These are phyloP conservation scores for Trichoderma orchidacearum DNA, from an alignment of 495 filamentous ascomycete species.

Conservation along the genomic window DNA sequence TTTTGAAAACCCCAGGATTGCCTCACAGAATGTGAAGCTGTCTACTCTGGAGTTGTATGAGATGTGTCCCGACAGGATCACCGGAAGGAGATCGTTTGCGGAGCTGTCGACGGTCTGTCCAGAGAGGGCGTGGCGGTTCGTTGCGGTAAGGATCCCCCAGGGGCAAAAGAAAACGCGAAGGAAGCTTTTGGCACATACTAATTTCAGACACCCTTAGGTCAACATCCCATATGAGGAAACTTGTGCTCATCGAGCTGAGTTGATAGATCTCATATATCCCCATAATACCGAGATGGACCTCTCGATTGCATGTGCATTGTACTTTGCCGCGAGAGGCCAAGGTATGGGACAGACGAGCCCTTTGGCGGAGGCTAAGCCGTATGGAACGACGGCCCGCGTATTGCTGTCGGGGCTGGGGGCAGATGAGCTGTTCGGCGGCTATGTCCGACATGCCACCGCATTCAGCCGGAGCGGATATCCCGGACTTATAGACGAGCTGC, in stretches of 20 bases:
- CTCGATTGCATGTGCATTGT: conserved; percentile 85
- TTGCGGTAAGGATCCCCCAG: conserved; percentile 34
- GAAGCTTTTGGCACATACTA: conserved; percentile 6
- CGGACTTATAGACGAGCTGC: conserved; percentile 69
- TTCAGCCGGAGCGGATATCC: conserved; percentile 51
- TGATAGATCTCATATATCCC: conserved; percentile 70
- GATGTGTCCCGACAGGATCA: conserved; percentile 77
- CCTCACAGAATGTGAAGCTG: conserved; percentile 18
- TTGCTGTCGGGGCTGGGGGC: conserved; percentile 88
- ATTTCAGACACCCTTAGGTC: conserved; percentile 35
- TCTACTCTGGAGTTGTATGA: conserved; percentile 41
- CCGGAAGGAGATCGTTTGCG: conserved; percentile 58
- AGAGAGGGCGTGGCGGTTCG: conserved; percentile 61
- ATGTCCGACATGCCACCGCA: conserved; percentile 69
- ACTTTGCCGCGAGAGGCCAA: conserved; percentile 76
- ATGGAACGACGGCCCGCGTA: conserved; percentile 63
- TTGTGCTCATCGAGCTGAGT: conserved; percentile 46
- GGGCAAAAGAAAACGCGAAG: not conserved
- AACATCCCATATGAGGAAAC: conserved; percentile 74
- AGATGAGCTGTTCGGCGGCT: conserved; percentile 92
- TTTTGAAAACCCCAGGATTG: conserved; percentile 81
- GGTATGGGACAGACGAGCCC: conserved; percentile 31
- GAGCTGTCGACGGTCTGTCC: conserved; percentile 66
- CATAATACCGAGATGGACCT: conserved; percentile 99
- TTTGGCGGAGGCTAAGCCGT: conserved; percentile 18